Percentiles rank a stretch among this genome's conserved stretches.
Conservation (phyloP, 495 filamentous ascomycete species). For the Penicillium ochrochloron region DNA sequence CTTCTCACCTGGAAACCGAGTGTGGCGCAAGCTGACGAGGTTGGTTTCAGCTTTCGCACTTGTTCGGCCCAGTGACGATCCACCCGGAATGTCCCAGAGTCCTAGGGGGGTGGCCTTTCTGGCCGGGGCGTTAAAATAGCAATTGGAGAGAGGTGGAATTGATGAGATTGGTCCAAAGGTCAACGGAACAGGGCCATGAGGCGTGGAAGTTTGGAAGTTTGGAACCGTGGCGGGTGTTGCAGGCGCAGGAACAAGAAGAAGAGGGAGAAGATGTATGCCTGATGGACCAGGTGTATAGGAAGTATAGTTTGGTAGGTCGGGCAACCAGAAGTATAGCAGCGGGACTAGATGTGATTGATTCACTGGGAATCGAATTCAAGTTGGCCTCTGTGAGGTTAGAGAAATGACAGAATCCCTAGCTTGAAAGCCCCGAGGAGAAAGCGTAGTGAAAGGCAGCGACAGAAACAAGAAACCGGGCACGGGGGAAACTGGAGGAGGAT, state of each 20-base stretch:
- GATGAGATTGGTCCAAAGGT: conserved; percentile 26
- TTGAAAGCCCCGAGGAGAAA: conserved; percentile 9
- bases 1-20: conserved; percentile 45
- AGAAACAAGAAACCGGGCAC: conserved; percentile 19
- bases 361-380: neutral
- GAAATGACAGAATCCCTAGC: neutral
- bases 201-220: conserved; percentile 15
- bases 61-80: conserved; percentile 34
- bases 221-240: conserved; percentile 25
- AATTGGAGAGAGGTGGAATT: conserved; percentile 10
- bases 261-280: neutral
- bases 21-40: conserved; percentile 57
- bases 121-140: conserved; percentile 19
- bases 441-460: conserved; percentile 15
- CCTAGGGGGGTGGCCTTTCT: conserved; percentile 24
- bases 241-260: conserved; percentile 22
- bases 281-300: neutral
- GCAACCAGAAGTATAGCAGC: neutral
- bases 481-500: neutral
- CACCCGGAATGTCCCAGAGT: conserved; percentile 21
- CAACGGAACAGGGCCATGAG: conserved; percentile 18
- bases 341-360: neutral
- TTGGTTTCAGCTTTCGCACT: conserved; percentile 45
- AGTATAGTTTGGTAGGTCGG: too few relatives aligned
- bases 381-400: neutral